Base-by-base conservation (phyloP, 192 early-diverging fungal species). In the Coemansia sp. region DNA sequence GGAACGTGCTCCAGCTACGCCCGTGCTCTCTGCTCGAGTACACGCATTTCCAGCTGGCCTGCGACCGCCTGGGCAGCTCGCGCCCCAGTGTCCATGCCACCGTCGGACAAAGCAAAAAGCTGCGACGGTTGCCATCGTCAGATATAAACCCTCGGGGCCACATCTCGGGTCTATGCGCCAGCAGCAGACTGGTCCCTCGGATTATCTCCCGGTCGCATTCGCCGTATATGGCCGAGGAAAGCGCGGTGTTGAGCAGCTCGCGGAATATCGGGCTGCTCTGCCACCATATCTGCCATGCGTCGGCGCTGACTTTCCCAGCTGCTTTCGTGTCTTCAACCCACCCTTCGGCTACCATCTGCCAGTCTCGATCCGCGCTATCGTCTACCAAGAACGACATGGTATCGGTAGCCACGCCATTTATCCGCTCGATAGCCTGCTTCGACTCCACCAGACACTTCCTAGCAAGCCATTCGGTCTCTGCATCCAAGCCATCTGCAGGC, bases 1-100 rank as follows among this genome's bases (percentile, higher is more conserved):
- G 61, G 29, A 81, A 81, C 28, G 72, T 64, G 61, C 67, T 81
- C 78, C 78, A 81, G 53, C 78, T 81, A 10, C 58, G 68, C 4
- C 78, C 78, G 25, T 74, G 65, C 7, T 23, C 29, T 16, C 29
- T 47, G 59, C 62, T 80, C 1, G 78, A 80, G 49, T 74, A 80
- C 6, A 67, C 59, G 36, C 68, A 61, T 10, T 54, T 23, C 78
- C 78, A 80, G 1, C 13, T 24, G 1, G 60, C 13, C 9, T 64
- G 61, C 28, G 77, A 70, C 34, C 55, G 39, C 16, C 14, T 6
- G 1, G 77, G 77, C 30, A 80, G 55, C 55, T 70, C 71, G 6
- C 68, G 45, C 19, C 46, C 27, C 20, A 80, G 34, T 16, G 57
- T 58, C 68, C 68, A 80, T 1, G 55, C 67, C 4, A 62, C 13